phyloP scores from a whole-genome alignment of 2,329 filamentous ascomycete species.

The Alternaria incomplexa region DNA sequence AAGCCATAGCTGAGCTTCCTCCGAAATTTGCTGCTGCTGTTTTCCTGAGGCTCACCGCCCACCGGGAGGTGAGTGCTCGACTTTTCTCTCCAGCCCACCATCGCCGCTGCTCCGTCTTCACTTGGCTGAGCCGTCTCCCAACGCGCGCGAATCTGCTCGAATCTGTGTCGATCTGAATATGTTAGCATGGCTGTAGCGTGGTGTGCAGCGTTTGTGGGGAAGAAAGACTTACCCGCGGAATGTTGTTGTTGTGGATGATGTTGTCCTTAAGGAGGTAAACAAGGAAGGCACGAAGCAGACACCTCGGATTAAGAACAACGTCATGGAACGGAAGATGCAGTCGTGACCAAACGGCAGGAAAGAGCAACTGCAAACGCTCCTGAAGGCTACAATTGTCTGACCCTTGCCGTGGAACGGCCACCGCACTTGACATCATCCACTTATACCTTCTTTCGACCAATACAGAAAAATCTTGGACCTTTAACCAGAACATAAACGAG shows the following conservation, averaged over 20 bases:
- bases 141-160: slow-evolving; percentile 40
- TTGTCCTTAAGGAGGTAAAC: slow-evolving; percentile 16
- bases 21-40: slow-evolving; percentile 35
- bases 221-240: slow-evolving; percentile 22
- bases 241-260: slow-evolving; percentile 8
- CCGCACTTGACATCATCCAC: no score
- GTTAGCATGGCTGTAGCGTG: slow-evolving; percentile 42
- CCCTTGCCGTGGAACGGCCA: no score
- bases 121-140: slow-evolving; percentile 38
- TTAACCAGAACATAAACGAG: neutral
- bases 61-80: slow-evolving; percentile 16
- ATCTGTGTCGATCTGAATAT: slow-evolving; percentile 40
- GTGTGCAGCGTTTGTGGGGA: slow-evolving; percentile 3
- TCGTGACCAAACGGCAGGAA: neutral
- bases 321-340: slow-evolving; percentile 8
- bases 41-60: slow-evolving; percentile 10
- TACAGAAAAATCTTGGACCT: no score
- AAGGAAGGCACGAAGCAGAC: slow-evolving; percentile 23
- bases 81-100: slow-evolving; percentile 39
- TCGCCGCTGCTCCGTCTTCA: slow-evolving; percentile 18
- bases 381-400: no score
- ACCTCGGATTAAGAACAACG: slow-evolving; percentile 9
- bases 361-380: neutral
- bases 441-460: no score
- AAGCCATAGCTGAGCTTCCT: slow-evolving; percentile 43